phyloP scores from a whole-genome alignment of 1,284 basidiomycete species.

The Trametes pubescens region DNA sequence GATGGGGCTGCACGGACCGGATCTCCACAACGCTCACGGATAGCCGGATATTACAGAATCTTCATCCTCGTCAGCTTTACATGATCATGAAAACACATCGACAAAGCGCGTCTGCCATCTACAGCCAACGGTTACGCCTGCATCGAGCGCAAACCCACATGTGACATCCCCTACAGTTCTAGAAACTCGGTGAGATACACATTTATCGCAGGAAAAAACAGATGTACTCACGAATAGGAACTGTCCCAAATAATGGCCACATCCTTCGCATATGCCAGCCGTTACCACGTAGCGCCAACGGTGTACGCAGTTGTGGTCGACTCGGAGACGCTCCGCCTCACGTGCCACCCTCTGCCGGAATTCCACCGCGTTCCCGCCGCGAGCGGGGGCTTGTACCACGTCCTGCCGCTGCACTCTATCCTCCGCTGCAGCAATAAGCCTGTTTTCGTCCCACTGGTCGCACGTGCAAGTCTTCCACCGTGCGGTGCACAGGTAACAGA shows the following conservation, averaged over 20 bases:
- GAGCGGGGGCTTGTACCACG: conserved; percentile 36
- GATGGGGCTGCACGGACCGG: no score
- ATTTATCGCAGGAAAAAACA: not conserved
- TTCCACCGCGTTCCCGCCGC: conserved; percentile 34
- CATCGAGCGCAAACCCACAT: conserved; percentile 34
- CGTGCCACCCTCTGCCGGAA: conserved; percentile 43
- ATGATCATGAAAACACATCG: no score
- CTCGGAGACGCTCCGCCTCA: conserved; percentile 48
- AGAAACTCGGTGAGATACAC: not conserved
- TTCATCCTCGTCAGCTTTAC: no score
- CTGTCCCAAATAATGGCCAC: conserved; percentile 37
- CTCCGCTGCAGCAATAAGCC: conserved; percentile 45
- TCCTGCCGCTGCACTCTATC: conserved; percentile 42
- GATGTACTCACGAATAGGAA: conserved; percentile 40
- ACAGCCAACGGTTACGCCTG: conserved; percentile 30
- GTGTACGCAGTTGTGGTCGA: conserved; percentile 54
- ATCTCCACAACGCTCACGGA: no score
- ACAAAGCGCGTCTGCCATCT: not conserved
- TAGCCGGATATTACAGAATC: no score
- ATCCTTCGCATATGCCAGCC: conserved; percentile 53
- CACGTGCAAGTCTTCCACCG: conserved; percentile 62
- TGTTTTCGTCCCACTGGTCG: conserved; percentile 61
- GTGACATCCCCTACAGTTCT: conserved; percentile 31
- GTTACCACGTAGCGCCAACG: conserved; percentile 51
- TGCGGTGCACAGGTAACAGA: conserved; percentile 57